phyloP scores from a whole-genome alignment of 2,329 filamentous ascomycete genomes.

The Lojkania enalia region DNA sequence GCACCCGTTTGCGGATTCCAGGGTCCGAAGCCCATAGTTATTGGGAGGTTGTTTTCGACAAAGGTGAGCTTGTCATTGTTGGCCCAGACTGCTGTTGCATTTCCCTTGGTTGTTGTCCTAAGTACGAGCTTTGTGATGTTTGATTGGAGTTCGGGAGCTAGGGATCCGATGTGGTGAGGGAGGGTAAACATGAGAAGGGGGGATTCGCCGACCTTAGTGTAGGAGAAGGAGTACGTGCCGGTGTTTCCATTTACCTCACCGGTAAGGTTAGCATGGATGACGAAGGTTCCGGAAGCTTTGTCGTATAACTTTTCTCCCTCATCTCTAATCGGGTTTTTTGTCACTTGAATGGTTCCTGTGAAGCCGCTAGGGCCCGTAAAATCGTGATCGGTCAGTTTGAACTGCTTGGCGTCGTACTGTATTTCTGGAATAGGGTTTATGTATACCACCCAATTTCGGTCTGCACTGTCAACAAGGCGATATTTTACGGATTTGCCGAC shows the following conservation, averaged over 20 bases:
- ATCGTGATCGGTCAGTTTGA: constrained; percentile 64
- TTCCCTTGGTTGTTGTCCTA: constrained; percentile 83
- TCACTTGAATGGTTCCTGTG: constrained; percentile 78
- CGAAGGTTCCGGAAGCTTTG: constrained; percentile 73
- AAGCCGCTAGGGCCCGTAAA: constrained; percentile 70
- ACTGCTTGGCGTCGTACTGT: constrained; percentile 62
- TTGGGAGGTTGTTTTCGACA: constrained; percentile 72
- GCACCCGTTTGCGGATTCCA: constrained; percentile 63
- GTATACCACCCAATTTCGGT: constrained; percentile 75
- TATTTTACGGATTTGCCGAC: constrained; percentile 75
- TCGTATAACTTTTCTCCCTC: constrained; percentile 73
- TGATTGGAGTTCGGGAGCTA: constrained; percentile 61
- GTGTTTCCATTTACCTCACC: constrained; percentile 62
- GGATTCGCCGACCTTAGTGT: constrained; percentile 69
- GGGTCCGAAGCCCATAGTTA: constrained; percentile 75
- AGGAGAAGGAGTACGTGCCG: constrained; percentile 72
- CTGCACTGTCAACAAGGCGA: constrained; percentile 70
- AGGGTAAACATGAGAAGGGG: constrained; percentile 82
- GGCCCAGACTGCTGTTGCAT: constrained; percentile 69
- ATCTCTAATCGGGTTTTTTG: constrained; percentile 67
- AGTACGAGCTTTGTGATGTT: constrained; percentile 61
- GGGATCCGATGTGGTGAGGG: constrained; percentile 81
- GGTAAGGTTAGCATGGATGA: constrained; percentile 64
- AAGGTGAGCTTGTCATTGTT: constrained; percentile 60
- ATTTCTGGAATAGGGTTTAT: constrained; percentile 58